Evolutionary conservation across 139 green algal genomes (phyloP).

Genomic region (Asterochloris erici): DNA sequence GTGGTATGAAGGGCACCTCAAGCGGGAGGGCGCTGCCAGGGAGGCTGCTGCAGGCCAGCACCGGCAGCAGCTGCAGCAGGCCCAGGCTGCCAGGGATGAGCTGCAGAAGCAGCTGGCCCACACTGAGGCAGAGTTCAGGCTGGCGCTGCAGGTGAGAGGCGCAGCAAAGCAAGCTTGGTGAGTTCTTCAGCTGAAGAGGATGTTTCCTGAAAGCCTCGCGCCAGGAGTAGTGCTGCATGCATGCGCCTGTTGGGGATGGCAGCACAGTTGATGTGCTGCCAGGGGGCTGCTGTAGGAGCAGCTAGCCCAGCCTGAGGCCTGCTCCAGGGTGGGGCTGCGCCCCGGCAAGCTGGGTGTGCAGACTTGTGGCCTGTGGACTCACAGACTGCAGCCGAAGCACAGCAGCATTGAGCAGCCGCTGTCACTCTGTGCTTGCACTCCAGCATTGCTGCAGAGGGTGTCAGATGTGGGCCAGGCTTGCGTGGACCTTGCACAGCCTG

Average conservation of each 20-base stretch:
- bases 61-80: conserved; percentile 7
- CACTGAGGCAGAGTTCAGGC: conserved; percentile 37
- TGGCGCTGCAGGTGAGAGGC: conserved; percentile 23
- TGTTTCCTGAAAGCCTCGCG: too few relatives aligned
- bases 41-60: neutral
- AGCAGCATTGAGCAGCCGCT: too few relatives aligned
- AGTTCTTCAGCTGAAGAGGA: neutral
- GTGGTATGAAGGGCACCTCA: conserved; percentile 5
- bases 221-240: neutral
- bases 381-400: too few relatives aligned
- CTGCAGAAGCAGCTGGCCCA: conserved; percentile 25
- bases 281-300: neutral
- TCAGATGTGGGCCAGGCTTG: neutral
- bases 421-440: too few relatives aligned
- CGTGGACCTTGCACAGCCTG: neutral
- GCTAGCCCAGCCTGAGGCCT: too few relatives aligned
- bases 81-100: conserved; percentile 4
- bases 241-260: neutral
- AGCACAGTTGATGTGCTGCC: neutral
- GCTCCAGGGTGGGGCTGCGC: too few relatives aligned
- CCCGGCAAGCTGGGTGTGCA: too few relatives aligned
- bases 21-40: neutral
- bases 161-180: neutral
- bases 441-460: too few relatives aligned
- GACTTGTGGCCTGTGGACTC: too few relatives aligned